Percentiles rank a stretch among this genome's conserved stretches.
phyloP scores from a whole-genome alignment of 1,284 basidiomycete species.

The Wallemia hederae region DNA sequence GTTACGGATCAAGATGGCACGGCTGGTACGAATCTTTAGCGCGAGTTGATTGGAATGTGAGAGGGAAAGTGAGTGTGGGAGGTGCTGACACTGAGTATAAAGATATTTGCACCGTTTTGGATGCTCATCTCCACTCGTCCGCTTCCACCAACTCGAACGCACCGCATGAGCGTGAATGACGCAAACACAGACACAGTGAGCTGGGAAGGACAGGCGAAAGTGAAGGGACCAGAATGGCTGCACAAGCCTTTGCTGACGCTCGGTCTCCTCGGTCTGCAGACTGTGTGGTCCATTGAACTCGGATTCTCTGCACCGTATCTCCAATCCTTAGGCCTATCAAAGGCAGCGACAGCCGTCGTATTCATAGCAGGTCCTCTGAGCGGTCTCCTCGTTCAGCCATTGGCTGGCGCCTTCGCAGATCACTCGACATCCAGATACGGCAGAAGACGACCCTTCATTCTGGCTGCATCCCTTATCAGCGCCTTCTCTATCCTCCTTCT shows the following conservation, averaged over 20 bases:
- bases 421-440: constrained; percentile 58
- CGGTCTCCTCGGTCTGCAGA: constrained; percentile 5
- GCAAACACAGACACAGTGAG: no score
- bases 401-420: constrained; percentile 63
- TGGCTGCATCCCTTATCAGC: constrained; percentile 36
- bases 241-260: constrained; percentile 4
- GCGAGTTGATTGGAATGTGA: not conserved
- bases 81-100: no score
- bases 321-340: constrained; percentile 59
- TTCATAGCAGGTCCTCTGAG: constrained; percentile 81
- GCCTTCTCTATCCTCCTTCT: constrained; percentile 45
- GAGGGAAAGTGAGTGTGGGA: no score
- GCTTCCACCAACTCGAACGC: no score
- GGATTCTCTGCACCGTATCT: constrained; percentile 67
- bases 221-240: not conserved
- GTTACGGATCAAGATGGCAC: not conserved
- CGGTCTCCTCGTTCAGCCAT: constrained; percentile 68
- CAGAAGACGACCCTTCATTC: constrained; percentile 57
- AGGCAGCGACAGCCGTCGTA: constrained; percentile 61
- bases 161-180: no score
- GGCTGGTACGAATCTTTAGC: not conserved
- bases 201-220: not conserved
- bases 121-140: no score
- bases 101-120: no score
- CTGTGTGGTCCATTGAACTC: constrained; percentile 70